Conservation (phyloP, 2,329 filamentous ascomycete species). For the Alternaria burnsii region DNA sequence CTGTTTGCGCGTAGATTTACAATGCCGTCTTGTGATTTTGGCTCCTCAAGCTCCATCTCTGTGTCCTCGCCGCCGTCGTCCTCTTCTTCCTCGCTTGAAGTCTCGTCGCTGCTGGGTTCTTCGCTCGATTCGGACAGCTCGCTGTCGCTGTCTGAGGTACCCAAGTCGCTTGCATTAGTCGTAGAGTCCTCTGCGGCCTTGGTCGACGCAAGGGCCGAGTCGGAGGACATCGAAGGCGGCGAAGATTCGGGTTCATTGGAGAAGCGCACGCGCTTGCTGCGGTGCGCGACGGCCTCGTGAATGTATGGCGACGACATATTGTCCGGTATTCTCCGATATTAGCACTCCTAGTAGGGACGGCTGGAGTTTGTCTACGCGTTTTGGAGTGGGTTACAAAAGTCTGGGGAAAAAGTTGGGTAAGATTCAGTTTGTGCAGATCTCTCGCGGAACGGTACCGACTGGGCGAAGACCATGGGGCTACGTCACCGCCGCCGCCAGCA, state of each 20-base stretch:
- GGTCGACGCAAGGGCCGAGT: slow-evolving; percentile 29
- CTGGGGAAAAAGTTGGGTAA: slow-evolving; percentile 16
- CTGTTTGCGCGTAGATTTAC: slow-evolving; percentile 42
- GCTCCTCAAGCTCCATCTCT: slow-evolving; percentile 13
- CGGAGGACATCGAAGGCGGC: slow-evolving; percentile 31
- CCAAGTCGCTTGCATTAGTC: slow-evolving; percentile 29
- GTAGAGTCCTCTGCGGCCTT: slow-evolving; percentile 24
- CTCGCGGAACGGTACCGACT: slow-evolving; percentile 17
- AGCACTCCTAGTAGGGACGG: not conserved
- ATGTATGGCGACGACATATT: slow-evolving; percentile 26
- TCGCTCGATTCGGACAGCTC: slow-evolving; percentile 48
- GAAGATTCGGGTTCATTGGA: slow-evolving; percentile 29
- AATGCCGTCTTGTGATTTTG: slow-evolving; percentile 20
- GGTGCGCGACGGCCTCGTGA: slow-evolving; percentile 18
- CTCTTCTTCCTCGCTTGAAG: slow-evolving; percentile 40
- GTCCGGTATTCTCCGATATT: not conserved
- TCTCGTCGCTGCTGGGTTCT: slow-evolving; percentile 50
- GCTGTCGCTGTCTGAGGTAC: slow-evolving; percentile 34
- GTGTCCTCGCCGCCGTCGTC: slow-evolving; percentile 26
- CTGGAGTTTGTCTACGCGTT: slow-evolving; percentile 13
- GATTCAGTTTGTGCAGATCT: slow-evolving; percentile 22
- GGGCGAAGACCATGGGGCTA: slow-evolving; percentile 11
- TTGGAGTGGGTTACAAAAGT: slow-evolving; percentile 14
- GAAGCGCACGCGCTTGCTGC: slow-evolving; percentile 38
- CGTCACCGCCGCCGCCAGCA: slow-evolving; percentile 12